Evolutionary conservation across 1,284 basidiomycete species (phyloP).

Genomic region (Irpex sp.): DNA sequence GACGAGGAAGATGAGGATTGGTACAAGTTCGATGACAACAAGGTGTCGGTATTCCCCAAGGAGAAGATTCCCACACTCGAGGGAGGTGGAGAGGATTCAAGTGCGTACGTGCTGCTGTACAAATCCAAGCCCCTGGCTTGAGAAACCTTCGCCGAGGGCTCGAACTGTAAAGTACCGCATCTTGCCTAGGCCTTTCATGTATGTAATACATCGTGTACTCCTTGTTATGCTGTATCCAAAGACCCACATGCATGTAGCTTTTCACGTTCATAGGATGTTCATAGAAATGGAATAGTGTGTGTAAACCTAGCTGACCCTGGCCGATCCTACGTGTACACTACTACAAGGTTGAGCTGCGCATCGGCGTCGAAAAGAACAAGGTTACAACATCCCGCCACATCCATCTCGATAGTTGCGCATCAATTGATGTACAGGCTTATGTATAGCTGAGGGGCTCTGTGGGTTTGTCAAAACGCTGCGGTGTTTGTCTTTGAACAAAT

Average conservation of each 20-base stretch:
- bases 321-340: no score
- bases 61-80: conserved; percentile 84
- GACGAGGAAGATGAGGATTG: conserved; percentile 69
- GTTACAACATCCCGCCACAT: neutral
- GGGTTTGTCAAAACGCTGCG: neutral
- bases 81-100: conserved; percentile 83
- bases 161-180: neutral
- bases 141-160: neutral
- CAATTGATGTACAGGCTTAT: neutral
- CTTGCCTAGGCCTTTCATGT: neutral
- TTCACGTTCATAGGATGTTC: neutral
- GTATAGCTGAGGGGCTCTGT: neutral
- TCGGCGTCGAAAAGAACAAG: no score
- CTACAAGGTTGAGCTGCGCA: no score
- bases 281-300: neutral
- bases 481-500: neutral
- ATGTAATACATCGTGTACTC: neutral
- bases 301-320: no score
- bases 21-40: conserved; percentile 94
- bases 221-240: neutral
- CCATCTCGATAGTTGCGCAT: neutral
- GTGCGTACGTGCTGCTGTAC: conserved; percentile 86
- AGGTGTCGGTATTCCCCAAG: conserved; percentile 76
- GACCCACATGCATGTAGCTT: neutral
- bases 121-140: conserved; percentile 47